phyloP scores from a whole-genome alignment of 2,329 filamentous ascomycete species.

The Ascochyta koolunga region DNA sequence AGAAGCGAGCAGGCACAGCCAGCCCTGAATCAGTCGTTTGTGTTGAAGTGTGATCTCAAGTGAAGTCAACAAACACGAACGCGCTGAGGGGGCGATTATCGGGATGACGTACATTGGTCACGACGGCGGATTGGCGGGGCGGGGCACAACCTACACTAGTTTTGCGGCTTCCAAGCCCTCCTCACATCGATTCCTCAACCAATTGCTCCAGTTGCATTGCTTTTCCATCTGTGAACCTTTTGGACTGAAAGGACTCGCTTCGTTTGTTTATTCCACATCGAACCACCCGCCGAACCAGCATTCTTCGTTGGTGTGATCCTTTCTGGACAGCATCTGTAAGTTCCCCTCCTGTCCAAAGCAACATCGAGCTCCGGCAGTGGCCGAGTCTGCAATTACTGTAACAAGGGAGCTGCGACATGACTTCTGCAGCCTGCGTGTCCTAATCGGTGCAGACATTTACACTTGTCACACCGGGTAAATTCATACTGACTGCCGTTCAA shows the following conservation, averaged over 20 bases:
- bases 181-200: conserved; percentile 5
- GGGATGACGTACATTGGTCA: conserved; percentile 3
- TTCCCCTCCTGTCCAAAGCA: conserved; percentile 1
- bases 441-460: neutral
- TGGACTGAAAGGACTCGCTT: neutral
- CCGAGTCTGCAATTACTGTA: neutral
- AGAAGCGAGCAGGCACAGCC: neutral
- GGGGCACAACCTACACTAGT: conserved; percentile 4
- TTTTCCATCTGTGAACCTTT: neutral
- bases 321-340: conserved; percentile 14
- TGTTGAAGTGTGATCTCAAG: neutral
- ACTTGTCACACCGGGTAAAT: neutral
- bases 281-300: neutral
- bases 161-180: conserved; percentile 4
- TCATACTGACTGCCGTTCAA: conserved; percentile 3
- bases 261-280: neutral
- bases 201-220: conserved; percentile 4
- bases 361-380: neutral
- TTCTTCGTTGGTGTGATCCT: neutral
- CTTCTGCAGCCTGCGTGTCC: neutral
- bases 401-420: conserved; percentile 3
- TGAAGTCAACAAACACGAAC: conserved; percentile 4
- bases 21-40: neutral
- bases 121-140: neutral
- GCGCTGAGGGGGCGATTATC: neutral